A percentile compares a stretch with the other conserved stretches of the same genome.
phyloP scores from a whole-genome alignment of 2,329 filamentous ascomycete species.

The Ilyonectria sp. region DNA sequence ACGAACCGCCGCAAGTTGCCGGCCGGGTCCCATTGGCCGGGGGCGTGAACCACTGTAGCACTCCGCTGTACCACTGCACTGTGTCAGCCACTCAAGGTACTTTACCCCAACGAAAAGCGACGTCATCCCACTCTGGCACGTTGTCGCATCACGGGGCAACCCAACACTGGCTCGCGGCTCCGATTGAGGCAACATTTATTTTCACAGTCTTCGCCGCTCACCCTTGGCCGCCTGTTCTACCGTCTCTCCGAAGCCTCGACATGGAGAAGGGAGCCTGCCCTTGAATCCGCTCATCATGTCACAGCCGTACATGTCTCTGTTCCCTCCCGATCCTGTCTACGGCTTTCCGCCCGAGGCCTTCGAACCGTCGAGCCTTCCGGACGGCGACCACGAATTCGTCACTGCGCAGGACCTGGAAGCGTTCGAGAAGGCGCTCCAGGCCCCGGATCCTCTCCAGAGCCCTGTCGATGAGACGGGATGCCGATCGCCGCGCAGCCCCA shows the following conservation, averaged over 20 bases:
- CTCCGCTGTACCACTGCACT: conserved; percentile 6
- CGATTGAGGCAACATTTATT: conserved; percentile 32
- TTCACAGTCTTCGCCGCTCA: conserved; percentile 20
- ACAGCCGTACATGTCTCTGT: conserved; percentile 43
- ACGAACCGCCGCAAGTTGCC: conserved; percentile 19
- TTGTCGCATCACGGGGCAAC: conserved; percentile 44
- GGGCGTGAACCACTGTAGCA: conserved; percentile 21
- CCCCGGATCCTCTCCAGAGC: conserved; percentile 81
- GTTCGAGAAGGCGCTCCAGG: conserved; percentile 86
- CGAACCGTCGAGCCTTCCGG: conserved; percentile 81
- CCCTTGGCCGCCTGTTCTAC: not conserved
- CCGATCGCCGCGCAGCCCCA: conserved; percentile 59
- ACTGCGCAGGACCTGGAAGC: conserved; percentile 79
- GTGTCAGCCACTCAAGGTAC: conserved; percentile 27
- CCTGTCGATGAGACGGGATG: conserved; percentile 66
- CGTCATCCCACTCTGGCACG: conserved; percentile 47
- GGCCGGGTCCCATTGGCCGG: conserved; percentile 23
- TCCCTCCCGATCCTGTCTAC: conserved; percentile 56
- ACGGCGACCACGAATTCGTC: conserved; percentile 85
- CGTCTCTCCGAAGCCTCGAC: conserved; percentile 3
- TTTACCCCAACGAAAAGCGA: conserved; percentile 49
- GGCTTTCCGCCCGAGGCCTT: conserved; percentile 76
- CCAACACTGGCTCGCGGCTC: conserved; percentile 33
- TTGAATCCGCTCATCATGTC: conserved; percentile 41
- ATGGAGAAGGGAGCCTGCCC: conserved; percentile 11